These are phyloP conservation scores for Conticribra guillardii DNA, from an alignment of 108 stramenopile genomes.

Conservation along the genomic window DNA sequence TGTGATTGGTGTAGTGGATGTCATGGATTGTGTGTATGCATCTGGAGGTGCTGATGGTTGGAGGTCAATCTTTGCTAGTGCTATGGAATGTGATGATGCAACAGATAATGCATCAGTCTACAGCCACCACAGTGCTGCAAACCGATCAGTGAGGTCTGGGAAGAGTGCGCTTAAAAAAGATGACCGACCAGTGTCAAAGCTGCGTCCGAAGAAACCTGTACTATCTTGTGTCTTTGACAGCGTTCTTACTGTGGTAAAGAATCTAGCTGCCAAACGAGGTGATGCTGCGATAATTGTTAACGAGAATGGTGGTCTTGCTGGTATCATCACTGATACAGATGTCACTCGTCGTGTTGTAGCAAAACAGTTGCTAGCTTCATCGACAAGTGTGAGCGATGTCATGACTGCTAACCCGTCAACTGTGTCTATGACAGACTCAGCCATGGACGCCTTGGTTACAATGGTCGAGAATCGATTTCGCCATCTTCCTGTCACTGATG, in stretches of 20 bases:
- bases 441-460: slow-evolving; percentile 87
- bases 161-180: slow-evolving; percentile 8
- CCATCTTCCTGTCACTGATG: slow-evolving; percentile 91
- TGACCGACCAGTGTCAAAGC: slow-evolving; percentile 40
- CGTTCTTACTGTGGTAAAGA: slow-evolving; percentile 58
- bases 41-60: slow-evolving; percentile 88
- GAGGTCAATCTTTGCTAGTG: slow-evolving; percentile 78
- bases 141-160: slow-evolving; percentile 17
- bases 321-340: slow-evolving; percentile 86
- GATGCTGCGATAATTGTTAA: slow-evolving; percentile 66
- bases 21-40: slow-evolving; percentile 93
- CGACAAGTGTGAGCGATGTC: slow-evolving; percentile 62
- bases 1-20: slow-evolving; percentile 93
- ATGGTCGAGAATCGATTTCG: slow-evolving; percentile 95
- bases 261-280: slow-evolving; percentile 68
- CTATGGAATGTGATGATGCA: slow-evolving; percentile 72
- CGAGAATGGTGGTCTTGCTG: slow-evolving; percentile 65
- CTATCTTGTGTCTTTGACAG: slow-evolving; percentile 42
- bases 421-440: slow-evolving; percentile 80
- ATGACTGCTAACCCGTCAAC: slow-evolving; percentile 91
- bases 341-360: slow-evolving; percentile 80
- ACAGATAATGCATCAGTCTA: slow-evolving; percentile 56
- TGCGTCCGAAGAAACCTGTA: slow-evolving; percentile 84
- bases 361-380: slow-evolving; percentile 63
- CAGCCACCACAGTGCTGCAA: slow-evolving; percentile 32